phyloP scores from a whole-genome alignment of 208 protist species.

The Borovskyia barvae region DNA sequence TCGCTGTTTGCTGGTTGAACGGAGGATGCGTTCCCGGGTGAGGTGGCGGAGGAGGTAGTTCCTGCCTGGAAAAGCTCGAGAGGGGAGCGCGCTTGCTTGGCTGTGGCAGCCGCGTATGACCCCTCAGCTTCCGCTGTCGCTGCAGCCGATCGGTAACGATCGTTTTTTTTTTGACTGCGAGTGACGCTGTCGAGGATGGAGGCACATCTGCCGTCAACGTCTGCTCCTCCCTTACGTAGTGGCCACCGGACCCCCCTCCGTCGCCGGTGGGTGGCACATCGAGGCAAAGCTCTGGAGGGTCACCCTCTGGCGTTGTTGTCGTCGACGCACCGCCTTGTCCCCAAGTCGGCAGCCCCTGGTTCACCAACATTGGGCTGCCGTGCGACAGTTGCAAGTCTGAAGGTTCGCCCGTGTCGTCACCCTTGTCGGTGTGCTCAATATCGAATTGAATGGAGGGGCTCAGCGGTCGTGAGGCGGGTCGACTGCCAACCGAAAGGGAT shows the following conservation, averaged over 20 bases:
- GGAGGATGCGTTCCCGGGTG: constrained; percentile 9
- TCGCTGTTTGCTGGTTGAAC: constrained; percentile 1
- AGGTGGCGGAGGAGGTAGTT: not conserved
- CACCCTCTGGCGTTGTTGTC: too few relatives aligned
- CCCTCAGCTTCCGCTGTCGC: not conserved
- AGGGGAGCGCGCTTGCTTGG: not conserved
- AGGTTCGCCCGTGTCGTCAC: not conserved
- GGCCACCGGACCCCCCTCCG: too few relatives aligned
- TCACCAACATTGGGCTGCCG: not conserved
- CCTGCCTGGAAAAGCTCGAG: not conserved
- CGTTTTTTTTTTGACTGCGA: constrained; percentile 24
- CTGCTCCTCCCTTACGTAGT: too few relatives aligned
- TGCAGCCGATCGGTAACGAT: constrained; percentile 37
- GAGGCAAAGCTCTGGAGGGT: too few relatives aligned
- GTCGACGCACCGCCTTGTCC: too few relatives aligned
- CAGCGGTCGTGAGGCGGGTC: not conserved
- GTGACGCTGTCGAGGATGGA: not conserved
- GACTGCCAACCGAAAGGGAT: constrained; percentile 7
- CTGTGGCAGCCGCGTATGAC: constrained; percentile 3
- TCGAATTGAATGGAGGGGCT: constrained; percentile 20
- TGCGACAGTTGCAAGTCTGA: not conserved
- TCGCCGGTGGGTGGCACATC: too few relatives aligned
- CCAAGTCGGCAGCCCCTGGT: not conserved
- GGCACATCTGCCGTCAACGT: not conserved
- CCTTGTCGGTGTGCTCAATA: constrained; percentile 1